Conservation (phyloP, 2,329 filamentous ascomycete species). For the Zymoseptoria crescenta region DNA sequence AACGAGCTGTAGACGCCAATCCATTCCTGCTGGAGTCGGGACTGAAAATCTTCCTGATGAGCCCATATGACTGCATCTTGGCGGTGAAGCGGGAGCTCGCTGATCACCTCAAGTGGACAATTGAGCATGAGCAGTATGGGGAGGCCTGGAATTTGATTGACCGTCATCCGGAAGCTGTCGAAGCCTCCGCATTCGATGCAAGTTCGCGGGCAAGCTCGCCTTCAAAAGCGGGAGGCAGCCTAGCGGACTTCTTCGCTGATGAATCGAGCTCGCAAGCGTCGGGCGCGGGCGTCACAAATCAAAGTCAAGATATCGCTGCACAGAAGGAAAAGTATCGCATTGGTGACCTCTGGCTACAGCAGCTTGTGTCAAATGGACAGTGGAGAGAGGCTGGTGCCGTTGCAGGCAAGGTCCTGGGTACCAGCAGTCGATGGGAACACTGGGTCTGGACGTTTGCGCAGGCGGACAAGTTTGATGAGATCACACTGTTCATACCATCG, state of each 20-base stretch:
- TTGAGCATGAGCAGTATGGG: conserved; percentile 72
- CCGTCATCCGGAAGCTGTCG: conserved; percentile 67
- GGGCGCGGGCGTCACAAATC: conserved; percentile 7
- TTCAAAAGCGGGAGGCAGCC: conserved; percentile 30
- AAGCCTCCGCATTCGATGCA: conserved; percentile 31
- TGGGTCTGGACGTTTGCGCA: conserved; percentile 92
- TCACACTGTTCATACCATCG: conserved; percentile 73
- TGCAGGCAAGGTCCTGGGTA: conserved; percentile 74
- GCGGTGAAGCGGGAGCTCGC: conserved; percentile 77
- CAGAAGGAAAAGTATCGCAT: conserved; percentile 86
- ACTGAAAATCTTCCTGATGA: conserved; percentile 86
- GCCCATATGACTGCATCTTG: conserved; percentile 92
- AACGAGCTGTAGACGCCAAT: conserved; percentile 30
- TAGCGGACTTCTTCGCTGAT: conserved; percentile 51
- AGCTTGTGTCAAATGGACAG: conserved; percentile 64
- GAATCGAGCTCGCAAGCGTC: conserved; percentile 46
- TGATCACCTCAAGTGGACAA: conserved; percentile 79
- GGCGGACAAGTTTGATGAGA: conserved; percentile 79
- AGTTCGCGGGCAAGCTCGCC: conserved; percentile 35
- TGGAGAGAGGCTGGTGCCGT: conserved; percentile 74
- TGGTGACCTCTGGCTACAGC: conserved; percentile 87
- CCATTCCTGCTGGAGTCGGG: conserved; percentile 48
- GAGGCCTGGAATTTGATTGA: conserved; percentile 85
- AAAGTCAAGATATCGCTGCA: conserved; percentile 51
- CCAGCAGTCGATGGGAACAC: conserved; percentile 80